Evolutionary conservation across 2,329 filamentous ascomycete species (phyloP).

Genomic region (Exophiala dermatitidis): DNA sequence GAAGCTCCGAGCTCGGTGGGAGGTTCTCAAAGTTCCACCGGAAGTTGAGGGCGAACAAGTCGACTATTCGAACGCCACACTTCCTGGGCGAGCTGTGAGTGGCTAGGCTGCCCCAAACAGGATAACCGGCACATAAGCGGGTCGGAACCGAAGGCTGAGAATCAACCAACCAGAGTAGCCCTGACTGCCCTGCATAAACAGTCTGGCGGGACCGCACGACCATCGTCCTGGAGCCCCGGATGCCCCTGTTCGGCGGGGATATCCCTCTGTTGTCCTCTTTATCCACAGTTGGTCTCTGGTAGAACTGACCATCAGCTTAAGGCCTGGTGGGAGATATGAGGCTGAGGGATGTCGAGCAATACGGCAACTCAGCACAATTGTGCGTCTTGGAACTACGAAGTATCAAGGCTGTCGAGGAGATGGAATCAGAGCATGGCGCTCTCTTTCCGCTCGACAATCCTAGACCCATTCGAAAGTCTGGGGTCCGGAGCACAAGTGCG

Average conservation of each 20-base stretch:
- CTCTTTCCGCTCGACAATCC: background rate
- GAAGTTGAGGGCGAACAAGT: background rate
- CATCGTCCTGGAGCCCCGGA: constrained; percentile 1
- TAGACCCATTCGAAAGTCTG: constrained; percentile 3
- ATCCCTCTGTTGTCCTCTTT: background rate
- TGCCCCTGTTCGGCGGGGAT: constrained; percentile 6
- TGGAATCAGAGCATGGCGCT: background rate
- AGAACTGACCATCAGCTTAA: background rate
- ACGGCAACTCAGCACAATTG: background rate
- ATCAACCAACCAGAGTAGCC: background rate
- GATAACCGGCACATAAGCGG: background rate
- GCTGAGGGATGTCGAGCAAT: background rate
- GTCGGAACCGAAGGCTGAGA: background rate
- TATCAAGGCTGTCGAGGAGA: background rate
- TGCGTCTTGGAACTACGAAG: background rate
- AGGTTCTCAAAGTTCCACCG: background rate
- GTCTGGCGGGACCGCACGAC: background rate
- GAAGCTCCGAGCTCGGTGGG: background rate
- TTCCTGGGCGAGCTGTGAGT: background rate
- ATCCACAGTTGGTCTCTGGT: constrained; percentile 8
- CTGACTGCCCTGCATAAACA: background rate
- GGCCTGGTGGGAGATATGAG: background rate
- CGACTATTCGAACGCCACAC: background rate
- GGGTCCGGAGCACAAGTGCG: constrained; percentile 17
- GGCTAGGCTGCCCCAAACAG: background rate